Base-by-base conservation (phyloP, 495 filamentous ascomycete genomes). In the Neurospora sp. region DNA sequence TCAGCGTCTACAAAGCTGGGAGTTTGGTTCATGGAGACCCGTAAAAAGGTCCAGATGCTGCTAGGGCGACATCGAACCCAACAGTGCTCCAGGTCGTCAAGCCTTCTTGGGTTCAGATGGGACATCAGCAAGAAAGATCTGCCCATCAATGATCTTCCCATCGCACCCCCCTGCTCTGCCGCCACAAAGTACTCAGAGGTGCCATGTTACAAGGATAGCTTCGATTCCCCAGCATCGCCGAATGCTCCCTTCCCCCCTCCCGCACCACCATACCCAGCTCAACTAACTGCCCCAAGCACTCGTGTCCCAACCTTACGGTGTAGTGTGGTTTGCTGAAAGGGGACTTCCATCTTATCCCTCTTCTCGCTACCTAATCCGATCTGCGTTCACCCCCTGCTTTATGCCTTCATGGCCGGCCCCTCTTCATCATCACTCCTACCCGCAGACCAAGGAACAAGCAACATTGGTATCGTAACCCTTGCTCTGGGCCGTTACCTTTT, bases 71-170 rank as follows among this genome's bases (percentile, higher is more conserved):
- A 66, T 66, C 27, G 27, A 66, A 66, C 54, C 54, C 54, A 35
- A 66, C 27, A 18, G 54, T 66, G 23, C 38, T 38, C 59, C 69
- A 59, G 44, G 73, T 14, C 27, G 14, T 66, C 54, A 37, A 66
- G 54, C 27, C 14, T 37, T 66, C 62, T 41, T 23, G 27, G 70
- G 71, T 46, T 70, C 71, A 77, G 70, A 77, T 79, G 74, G 46
- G 35, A 42, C 71, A 59, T 46, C 42, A 76, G 38, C 74, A 73
- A 76, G 74, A 71, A 40, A 76, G 78, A 80, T 80, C 78, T 77
- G 74, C 77, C 70, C 75, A 70, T 74, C 76, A 73, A 70, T 74
- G 77, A 76, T 79, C 76, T 78, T 59, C 77, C 72, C 76, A 78
- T 46, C 74, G 35, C 70, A 54, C 39, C 37, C 62, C 72, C 74